Evolutionary conservation across 2,329 filamentous ascomycete species (phyloP), one percentile per base, ranked within the genome.

Genomic region (Trichoderma sp.): DNA sequence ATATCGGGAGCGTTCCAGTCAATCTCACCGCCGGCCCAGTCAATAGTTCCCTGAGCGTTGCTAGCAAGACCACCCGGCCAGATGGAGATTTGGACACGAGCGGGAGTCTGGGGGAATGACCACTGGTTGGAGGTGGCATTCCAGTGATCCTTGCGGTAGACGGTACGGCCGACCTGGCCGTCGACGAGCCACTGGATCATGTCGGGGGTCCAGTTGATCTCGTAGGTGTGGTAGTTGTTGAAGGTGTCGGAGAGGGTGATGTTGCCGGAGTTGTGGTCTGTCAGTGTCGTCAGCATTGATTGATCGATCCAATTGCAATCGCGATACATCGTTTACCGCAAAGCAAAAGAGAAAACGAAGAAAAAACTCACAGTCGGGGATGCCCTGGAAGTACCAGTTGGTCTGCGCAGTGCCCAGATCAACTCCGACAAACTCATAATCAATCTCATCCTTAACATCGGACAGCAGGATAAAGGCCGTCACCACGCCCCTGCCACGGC

Each of bases 361-460:
- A 12, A 17, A 35, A 54, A 34, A 5, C 60, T 84, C 84, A 97
- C 93, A 98, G 78, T 94, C 86, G 45, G 92, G 90, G 71, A 97
- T 90, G 76, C 95, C 95, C 82, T 97, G 94, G 82, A 91, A 97
- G 82, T 97, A 99, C 84, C 89, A 99, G 83, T 99, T 99, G 77
- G 93, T 95, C 83, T 99, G 94, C 19, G 91, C 92, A 70, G 85
- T 87, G 56, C 83, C 76, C 70, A 97, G 83, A 75, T 97, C 92
- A 53, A 86, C 86, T 72, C 95, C 95, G 65, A 99, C 87, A 78
- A 91, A 98, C 79, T 99, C 95, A 78, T 93, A 98, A 82, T 99
- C 95, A 75, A 99, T 97, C 80, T 99, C 95, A 76, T 99, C 95
- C 85, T 97, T 97, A 76, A 96, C 91, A 75, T 98, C 94, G 39